Evolutionary conservation across 371 early-diverging fungal species (phyloP).

Genomic region (Zopfochytrium polystomum): DNA sequence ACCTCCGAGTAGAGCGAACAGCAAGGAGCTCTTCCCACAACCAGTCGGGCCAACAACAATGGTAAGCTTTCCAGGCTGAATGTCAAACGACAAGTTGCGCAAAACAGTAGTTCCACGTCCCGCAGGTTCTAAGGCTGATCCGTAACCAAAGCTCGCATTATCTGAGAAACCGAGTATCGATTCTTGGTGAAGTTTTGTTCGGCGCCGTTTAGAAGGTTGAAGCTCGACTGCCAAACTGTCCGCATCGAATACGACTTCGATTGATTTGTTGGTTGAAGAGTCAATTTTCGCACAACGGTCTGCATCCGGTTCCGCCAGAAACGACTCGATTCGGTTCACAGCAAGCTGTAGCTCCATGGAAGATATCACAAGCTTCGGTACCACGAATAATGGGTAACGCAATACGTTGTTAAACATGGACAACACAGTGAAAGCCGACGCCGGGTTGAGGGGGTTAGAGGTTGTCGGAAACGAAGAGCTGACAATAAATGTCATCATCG

Average conservation of each 20-base stretch:
- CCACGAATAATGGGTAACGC: conserved; percentile 27
- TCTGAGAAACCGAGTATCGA: conserved; percentile 1
- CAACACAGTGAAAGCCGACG: conserved; percentile 29
- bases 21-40: conserved; percentile 65
- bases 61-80: conserved; percentile 62
- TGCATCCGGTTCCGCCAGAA: conserved; percentile 19
- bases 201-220: no score
- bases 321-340: conserved; percentile 12
- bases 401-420: conserved; percentile 28
- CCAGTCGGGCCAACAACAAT: conserved; percentile 66
- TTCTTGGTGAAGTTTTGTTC: no score
- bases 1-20: conserved; percentile 64
- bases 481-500: conserved; percentile 18
- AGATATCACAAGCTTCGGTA: conserved; percentile 25
- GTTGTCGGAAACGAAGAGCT: background rate
- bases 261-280: no score
- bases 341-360: conserved; percentile 24
- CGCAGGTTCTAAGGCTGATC: no score
- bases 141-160: background rate
- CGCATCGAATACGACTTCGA: no score
- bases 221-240: no score
- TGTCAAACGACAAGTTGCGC: conserved; percentile 34
- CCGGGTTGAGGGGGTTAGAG: conserved; percentile 10
- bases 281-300: background rate
- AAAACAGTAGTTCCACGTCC: no score